Conservation (phyloP, 305 asterid species). For the Coffea humblotiana region DNA sequence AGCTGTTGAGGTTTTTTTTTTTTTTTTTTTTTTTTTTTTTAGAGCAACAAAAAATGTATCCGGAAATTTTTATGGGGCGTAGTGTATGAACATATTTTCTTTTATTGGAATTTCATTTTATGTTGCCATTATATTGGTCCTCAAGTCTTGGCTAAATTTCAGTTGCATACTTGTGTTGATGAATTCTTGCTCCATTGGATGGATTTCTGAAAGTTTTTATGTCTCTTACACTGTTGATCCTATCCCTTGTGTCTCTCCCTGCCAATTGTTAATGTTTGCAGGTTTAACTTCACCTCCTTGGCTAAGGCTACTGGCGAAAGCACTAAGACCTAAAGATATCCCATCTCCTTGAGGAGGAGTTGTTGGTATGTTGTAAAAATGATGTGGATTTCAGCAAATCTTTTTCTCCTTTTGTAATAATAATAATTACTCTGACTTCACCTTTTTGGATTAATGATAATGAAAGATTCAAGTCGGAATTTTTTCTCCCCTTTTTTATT, state of each 20-base stretch:
- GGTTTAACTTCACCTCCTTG: slow-evolving; percentile 28
- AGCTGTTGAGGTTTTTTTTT: background rate
- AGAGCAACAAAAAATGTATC: background rate
- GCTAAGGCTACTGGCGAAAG: slow-evolving; percentile 30
- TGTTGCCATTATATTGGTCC: background rate
- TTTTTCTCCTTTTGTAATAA: slow-evolving; percentile 3
- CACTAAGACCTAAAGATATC: slow-evolving; percentile 1
- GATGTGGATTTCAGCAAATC: background rate
- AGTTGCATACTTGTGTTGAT: background rate
- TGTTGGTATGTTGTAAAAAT: slow-evolving; percentile 13
- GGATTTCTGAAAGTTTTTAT: background rate
- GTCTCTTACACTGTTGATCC: background rate
- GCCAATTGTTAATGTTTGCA: slow-evolving; percentile 4
- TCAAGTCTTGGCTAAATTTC: background rate
- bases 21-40: background rate
- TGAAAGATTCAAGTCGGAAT: too few relatives aligned
- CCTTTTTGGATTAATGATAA: background rate
- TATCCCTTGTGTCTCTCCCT: background rate
- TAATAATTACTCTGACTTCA: background rate
- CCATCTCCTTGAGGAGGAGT: background rate
- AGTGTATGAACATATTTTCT: background rate
- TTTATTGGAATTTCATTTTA: background rate
- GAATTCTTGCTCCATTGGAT: background rate
- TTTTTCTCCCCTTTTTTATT: background rate
- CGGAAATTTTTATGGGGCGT: background rate